phyloP scores from a whole-genome alignment of 2,329 filamentous ascomycete species.

The Alternaria arbusti region DNA sequence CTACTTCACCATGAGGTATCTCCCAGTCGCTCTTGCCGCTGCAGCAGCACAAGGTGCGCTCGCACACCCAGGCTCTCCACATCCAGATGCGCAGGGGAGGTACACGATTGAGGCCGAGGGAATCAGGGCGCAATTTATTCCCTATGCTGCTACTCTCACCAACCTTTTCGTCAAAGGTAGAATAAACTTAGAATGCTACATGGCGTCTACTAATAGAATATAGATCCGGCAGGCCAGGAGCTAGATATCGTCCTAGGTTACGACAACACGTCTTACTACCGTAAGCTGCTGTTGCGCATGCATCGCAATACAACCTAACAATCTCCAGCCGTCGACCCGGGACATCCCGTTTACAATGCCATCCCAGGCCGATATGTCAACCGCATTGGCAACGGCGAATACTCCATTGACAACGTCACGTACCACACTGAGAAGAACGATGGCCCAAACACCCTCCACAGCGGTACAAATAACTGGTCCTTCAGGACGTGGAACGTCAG shows the following conservation, averaged over 20 bases:
- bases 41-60: constrained; percentile 19
- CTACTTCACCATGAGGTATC: constrained; percentile 28
- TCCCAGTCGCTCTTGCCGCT: constrained; percentile 22
- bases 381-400: constrained; percentile 43
- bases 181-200: background rate
- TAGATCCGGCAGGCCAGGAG: constrained; percentile 39
- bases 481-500: constrained; percentile 39
- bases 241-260: constrained; percentile 44
- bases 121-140: constrained; percentile 45
- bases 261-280: constrained; percentile 44
- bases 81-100: constrained; percentile 32
- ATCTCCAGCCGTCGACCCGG: constrained; percentile 40
- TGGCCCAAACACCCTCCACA: constrained; percentile 43
- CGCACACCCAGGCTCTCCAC: constrained; percentile 19
- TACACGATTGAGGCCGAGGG: constrained; percentile 41
- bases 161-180: constrained; percentile 44
- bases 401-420: constrained; percentile 35
- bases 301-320: constrained; percentile 9
- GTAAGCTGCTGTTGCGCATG: constrained; percentile 25
- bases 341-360: constrained; percentile 45
- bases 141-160: constrained; percentile 42
- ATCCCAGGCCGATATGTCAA: constrained; percentile 44
- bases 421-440: constrained; percentile 40
- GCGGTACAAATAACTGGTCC: constrained; percentile 45
- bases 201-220: constrained; percentile 9